Percentiles rank a stretch among this genome's conserved stretches.
Evolutionary conservation across 495 filamentous ascomycete genomes (phyloP).

Genomic region (Podospora fimiseda): DNA sequence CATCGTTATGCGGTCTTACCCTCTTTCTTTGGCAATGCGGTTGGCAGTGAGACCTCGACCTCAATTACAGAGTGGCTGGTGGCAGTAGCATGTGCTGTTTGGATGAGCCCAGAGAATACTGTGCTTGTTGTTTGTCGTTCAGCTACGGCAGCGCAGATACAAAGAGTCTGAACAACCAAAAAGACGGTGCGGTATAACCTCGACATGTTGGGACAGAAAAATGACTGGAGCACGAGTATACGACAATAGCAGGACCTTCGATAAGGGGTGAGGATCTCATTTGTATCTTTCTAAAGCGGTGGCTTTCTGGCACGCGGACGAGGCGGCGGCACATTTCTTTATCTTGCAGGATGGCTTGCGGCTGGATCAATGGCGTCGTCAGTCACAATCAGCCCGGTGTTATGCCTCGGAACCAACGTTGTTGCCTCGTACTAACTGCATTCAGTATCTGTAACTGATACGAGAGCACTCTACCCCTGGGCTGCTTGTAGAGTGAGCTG

Average conservation of each 20-base stretch:
- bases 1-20: too few species aligned
- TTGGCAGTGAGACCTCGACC: background rate
- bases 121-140: slow-evolving; percentile 1
- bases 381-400: background rate
- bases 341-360: background rate
- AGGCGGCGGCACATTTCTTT: too few species aligned
- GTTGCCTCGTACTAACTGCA: background rate
- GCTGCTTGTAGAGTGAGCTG: background rate
- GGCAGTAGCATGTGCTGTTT: background rate
- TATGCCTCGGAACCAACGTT: background rate
- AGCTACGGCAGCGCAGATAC: background rate
- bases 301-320: too few species aligned
- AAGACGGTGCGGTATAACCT: background rate
- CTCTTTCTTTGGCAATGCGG: background rate
- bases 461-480: background rate
- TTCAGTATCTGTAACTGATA: background rate
- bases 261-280: too few species aligned
- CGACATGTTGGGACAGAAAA: background rate
- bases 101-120: background rate
- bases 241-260: too few species aligned
- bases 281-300: too few species aligned
- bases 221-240: too few species aligned
- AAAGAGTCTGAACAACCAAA: background rate
- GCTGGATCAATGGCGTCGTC: background rate
- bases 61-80: background rate